Base-by-base conservation (phyloP, 805 yeast genomes). In the Candida maris region DNA sequence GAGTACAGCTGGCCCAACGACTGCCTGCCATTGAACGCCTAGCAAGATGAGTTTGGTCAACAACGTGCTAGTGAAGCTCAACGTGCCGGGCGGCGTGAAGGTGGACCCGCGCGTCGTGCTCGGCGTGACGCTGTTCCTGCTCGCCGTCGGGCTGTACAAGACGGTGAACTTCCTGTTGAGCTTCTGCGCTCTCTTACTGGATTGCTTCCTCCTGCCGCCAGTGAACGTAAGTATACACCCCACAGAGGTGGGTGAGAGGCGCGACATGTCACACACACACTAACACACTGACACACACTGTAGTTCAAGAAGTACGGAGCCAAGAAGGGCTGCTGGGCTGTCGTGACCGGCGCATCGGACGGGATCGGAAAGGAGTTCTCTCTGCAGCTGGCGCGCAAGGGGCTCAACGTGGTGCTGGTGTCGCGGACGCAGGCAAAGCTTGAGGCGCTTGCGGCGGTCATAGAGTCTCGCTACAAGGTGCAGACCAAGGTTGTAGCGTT, bases 321-420 rank as follows among this genome's bases (percentile, higher is more conserved):
- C 19, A 68, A 69, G 42, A 62, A 64, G 34, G 83, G 82, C 19
- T 69, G 75, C 27, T 93, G 96, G 91, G 96, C 97, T n/a, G 84
- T 93, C 21, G 75, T 93, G 13, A 93, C 98, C 5, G 98, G 98
- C 40, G 94, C 97, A 3, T 86, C 97, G 32, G 97, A 93, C 59
- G 98, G 98, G 23, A 83, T 93, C 54, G 98, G 98, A 39, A 87
- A 89, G 58, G 96, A 93, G 60, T 93, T 76, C 56, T 81, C 96
- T 2, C 55, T 64, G 18, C 97, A 91, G 64, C 72, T 93, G 62
- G 98, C 97, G 9, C 62, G 71, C 36, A 79, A 74, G 46, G 96
- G 96, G 2, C 82, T 89, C 60, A 89, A 88, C 50, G 61, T 93
- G 31, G 79, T 86, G 9, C 71, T 93, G 48, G 79, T 91, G 12